Evolutionary conservation across 306 rosid genomes (phyloP), one percentile per base, ranked within the genome.

Genomic region (Trifolium dubium): DNA sequence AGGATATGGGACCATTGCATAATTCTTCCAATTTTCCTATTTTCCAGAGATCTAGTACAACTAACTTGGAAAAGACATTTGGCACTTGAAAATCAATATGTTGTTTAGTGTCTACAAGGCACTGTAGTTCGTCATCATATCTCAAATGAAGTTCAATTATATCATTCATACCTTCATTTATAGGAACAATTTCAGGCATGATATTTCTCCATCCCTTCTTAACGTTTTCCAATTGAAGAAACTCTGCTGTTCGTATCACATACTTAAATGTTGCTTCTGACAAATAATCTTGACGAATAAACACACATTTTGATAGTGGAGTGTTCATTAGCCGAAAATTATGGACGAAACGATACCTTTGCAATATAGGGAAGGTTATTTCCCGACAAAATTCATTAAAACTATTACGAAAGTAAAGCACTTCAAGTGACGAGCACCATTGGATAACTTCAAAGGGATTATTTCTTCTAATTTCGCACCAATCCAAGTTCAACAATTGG

Each of bases 391-490:
- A 35, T 3, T 0, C 2, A 7, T 62, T 35, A 8, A 62, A 62
- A 34, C 46, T 62, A 0, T 0, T 0, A 0, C 5, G 0, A 35
- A 46, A 47, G 18, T 69, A 55, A 6, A 75, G 53, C 23, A 69
- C 84, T 55, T 80, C 73, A 5, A 81, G 34, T 8, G 50, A 41
- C 2, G 9, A 6, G 37, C 77, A 75, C 11, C 54, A 19, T 19
- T 1, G 34, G 47, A 79, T 79, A 31, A 73, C 83, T 23, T 79
- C 6, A 13, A 54, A 63, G 34, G 71, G 67, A 60, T 60, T 54
- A 5, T 41, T 29, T 17, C 1, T 4, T 55, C 1, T 1, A 23
- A 65, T 10, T 0, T 0, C 0, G 47, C 78, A 71, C 0, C 0
- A 0, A 0, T 0, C 0, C 67, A 81, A 46, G 17, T 3, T 23